Evolutionary conservation across 179 eudicot species (phyloP).

Genomic region (Heliamphora pulchella): DNA sequence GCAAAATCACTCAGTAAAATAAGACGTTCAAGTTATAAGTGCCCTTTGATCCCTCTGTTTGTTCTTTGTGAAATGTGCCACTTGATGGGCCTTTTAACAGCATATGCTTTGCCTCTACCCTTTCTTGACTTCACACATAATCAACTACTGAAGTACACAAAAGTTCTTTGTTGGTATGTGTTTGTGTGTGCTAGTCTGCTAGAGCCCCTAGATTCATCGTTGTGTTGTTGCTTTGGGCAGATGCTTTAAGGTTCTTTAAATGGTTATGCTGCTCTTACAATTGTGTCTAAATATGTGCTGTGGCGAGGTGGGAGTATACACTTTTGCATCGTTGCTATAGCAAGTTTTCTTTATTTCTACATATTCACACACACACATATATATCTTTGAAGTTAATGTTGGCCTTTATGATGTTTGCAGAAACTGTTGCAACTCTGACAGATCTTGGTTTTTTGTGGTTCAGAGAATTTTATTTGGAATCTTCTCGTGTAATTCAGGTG

Average conservation of each 20-base stretch:
- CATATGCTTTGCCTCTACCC: background rate
- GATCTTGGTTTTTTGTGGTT: constrained; percentile 98
- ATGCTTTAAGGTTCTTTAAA: background rate
- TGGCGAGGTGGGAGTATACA: background rate
- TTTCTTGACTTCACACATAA: background rate
- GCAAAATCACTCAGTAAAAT: background rate
- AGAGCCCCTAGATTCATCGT: background rate
- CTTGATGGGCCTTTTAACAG: background rate
- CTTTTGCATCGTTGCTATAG: background rate
- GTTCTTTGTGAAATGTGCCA: background rate
- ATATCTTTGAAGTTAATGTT: constrained; percentile 16
- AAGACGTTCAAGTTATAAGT: background rate
- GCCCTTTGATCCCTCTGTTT: background rate
- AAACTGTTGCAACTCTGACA: constrained; percentile 69
- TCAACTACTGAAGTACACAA: background rate
- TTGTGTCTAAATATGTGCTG: background rate
- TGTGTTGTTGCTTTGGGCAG: background rate
- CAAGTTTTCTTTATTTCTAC: background rate
- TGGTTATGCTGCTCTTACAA: background rate
- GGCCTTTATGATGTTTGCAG: constrained; percentile 47
- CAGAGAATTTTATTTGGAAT: constrained; percentile 96
- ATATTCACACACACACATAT: background rate
- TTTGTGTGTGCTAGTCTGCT: background rate
- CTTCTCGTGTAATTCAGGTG: constrained; percentile 99
- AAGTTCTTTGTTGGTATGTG: background rate